A percentile compares a stretch with the other conserved stretches of the same genome.
phyloP scores from a whole-genome alignment of 78 protist genomes.

The Chrysochromulina parva region DNA sequence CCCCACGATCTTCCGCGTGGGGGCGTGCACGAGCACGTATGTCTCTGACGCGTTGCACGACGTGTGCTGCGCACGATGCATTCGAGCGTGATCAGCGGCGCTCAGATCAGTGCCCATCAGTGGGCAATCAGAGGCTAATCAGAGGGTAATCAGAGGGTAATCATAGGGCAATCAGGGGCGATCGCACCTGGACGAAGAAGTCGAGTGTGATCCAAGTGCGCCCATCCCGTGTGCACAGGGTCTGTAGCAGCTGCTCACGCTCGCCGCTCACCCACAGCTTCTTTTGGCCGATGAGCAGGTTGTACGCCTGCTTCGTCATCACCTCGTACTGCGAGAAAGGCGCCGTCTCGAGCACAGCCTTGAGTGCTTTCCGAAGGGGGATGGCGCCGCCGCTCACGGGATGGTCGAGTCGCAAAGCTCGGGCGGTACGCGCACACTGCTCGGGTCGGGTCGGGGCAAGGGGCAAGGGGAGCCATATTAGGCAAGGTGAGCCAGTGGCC shows the following conservation, averaged over 20 bases:
- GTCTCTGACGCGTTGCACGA: not conserved
- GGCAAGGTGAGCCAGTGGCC: too few species aligned
- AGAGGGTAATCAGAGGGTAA: too few species aligned
- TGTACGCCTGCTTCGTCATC: not conserved
- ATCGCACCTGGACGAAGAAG: not conserved
- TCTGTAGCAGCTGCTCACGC: not conserved
- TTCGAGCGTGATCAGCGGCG: too few species aligned
- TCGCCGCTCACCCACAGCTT: not conserved
- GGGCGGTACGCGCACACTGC: too few species aligned
- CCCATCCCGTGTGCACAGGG: not conserved
- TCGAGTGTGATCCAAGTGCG: not conserved
- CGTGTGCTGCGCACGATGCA: not conserved
- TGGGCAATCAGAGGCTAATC: too few species aligned
- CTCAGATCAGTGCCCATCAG: too few species aligned
- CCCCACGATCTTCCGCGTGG: not conserved
- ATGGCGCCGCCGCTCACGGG: too few species aligned
- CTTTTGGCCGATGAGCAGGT: not conserved
- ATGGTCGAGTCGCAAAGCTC: too few species aligned
- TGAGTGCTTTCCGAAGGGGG: not conserved
- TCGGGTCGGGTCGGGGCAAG: too few species aligned
- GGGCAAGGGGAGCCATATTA: not conserved
- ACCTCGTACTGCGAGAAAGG: not conserved
- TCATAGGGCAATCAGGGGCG: too few species aligned
- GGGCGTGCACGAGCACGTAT: not conserved
- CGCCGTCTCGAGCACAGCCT: not conserved